Base-by-base conservation (phyloP, 177 flowering plant genomes). In the Vitis hybrid region DNA sequence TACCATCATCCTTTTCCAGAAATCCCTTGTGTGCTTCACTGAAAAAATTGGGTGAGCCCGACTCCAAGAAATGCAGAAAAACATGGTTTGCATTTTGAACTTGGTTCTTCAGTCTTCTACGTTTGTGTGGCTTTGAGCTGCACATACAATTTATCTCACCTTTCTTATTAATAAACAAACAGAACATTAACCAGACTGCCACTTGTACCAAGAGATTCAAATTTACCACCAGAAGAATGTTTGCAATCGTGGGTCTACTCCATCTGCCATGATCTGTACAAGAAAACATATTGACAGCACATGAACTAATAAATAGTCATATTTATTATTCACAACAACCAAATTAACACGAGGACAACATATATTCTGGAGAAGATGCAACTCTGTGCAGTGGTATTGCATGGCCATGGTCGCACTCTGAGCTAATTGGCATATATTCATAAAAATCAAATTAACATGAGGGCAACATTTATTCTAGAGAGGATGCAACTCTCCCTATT, bases 151-250 rank as follows among this genome's bases (percentile, higher is more conserved):
- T 64, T 51, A 66, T 21, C 67, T 71, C 21, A 70, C 55, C n/a
- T 23, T 51, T 65, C 32, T 30, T 63, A 48, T 32, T 62, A 62
- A 57, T 7, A 65, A 61, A 12, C 30, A 51, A 15, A 14, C 4
- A 57, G 12, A 15, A 49, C 11, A 55, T 11, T n/a, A 26, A 49
- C 14, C 6, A 15, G 51, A 70, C 17, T 52, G 34, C n/a, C 51
- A 55, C 23, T 48, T 26, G 69, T 50, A 68, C 39, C 52, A 7
- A 71, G 14, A 68, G 45, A 51, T 18, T 23, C 2, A 66, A 81
- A 72, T 78, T 69, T 80, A 92, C 99, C 96, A 87, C 70, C 80
- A 86, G 76, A 73, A 86, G 77, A 96, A 94, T 12, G 91, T 82
- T 65, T 87, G 86, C n/a, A 80, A 77, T 73, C 76, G 80, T 64